Conservation (phyloP, 176 grass and related monocot species). For the Olyra latifolia region DNA sequence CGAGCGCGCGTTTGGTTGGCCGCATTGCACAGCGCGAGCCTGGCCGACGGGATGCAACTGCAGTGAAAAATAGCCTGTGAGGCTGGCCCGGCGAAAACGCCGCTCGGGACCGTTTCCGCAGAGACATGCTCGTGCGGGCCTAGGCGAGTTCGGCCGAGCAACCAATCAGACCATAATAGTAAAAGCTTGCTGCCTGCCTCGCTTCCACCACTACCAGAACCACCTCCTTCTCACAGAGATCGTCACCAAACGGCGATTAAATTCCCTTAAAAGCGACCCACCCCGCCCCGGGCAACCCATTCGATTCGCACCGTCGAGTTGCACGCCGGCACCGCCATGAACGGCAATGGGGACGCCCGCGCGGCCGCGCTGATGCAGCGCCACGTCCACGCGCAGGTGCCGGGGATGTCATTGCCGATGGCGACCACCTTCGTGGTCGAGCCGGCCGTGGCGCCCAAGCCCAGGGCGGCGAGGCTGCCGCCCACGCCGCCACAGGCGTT, state of each 20-base stretch:
- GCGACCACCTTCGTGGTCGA: conserved; percentile 1
- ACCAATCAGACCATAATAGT: too few species aligned
- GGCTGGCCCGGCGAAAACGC: too few species aligned
- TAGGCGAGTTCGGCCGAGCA: too few species aligned
- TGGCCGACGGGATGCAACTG: too few species aligned
- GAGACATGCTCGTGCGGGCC: too few species aligned
- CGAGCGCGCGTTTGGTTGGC: too few species aligned
- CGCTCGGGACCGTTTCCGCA: too few species aligned
- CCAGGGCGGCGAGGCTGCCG: conserved; percentile 40
- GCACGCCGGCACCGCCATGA: conserved; percentile 31
- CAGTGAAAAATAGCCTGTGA: too few species aligned
- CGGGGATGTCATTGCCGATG: conserved; percentile 36
- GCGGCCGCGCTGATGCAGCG: conserved; percentile 50
- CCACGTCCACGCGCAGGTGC: conserved; percentile 3
- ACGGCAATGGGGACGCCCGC: conserved; percentile 49
- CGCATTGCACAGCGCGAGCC: too few species aligned
- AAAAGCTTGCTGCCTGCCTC: too few species aligned
- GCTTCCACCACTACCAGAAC: too few species aligned
- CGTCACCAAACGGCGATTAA: conserved; percentile 37
- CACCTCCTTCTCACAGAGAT: not conserved
- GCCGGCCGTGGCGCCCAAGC: not conserved
- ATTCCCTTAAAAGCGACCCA: conserved; percentile 43
- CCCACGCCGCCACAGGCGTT: conserved; percentile 44
- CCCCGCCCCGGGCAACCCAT: not conserved
- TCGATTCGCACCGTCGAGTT: not conserved